Conservation (phyloP, 2,329 filamentous ascomycete genomes). For the Aaosphaeria pasadenensis region DNA sequence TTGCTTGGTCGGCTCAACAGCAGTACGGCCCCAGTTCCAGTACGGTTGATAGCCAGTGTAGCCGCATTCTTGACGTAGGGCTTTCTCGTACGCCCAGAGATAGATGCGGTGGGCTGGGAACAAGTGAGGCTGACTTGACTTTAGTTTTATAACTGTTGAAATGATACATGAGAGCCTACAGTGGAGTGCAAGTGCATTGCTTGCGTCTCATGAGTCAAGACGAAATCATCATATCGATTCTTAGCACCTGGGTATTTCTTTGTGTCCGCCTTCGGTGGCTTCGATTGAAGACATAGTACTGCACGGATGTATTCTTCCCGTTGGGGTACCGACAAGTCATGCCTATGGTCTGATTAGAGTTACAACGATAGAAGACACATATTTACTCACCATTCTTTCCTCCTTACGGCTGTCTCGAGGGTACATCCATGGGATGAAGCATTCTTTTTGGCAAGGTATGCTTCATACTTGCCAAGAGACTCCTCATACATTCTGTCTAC, state of each 20-base stretch:
- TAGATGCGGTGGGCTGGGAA: constrained; percentile 37
- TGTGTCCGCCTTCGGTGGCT: constrained; percentile 14
- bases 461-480: constrained; percentile 14
- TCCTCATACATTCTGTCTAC: constrained; percentile 18
- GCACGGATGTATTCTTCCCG: constrained; percentile 20
- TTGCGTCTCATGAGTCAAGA: constrained; percentile 20
- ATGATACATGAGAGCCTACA: constrained; percentile 6
- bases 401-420: constrained; percentile 15
- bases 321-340: constrained; percentile 15
- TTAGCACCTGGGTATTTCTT: constrained; percentile 14
- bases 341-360: constrained; percentile 9
- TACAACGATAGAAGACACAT: background rate
- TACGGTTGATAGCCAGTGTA: constrained; percentile 36
- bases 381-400: constrained; percentile 17
- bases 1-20: constrained; percentile 32
- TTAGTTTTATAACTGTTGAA: background rate
- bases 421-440: constrained; percentile 15
- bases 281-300: constrained; percentile 18
- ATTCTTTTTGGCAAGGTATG: constrained; percentile 20
- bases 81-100: constrained; percentile 36
- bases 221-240: constrained; percentile 22
- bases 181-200: constrained; percentile 19
- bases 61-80: constrained; percentile 37
- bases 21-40: constrained; percentile 20
- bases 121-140: constrained; percentile 15